Conservation (phyloP, 257 asterid species). For the Echium plantagineum region DNA sequence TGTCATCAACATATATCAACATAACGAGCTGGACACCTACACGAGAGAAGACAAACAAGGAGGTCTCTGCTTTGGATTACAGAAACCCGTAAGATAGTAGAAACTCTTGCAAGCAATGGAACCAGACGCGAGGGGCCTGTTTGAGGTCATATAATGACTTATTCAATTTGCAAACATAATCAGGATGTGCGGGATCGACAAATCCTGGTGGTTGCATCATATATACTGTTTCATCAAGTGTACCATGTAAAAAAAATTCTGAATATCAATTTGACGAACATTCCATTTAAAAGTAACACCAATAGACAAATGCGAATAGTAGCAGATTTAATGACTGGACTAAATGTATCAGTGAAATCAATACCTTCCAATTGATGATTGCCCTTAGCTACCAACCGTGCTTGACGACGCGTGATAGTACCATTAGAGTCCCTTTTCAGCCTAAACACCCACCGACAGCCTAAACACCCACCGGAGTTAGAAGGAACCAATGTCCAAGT, state of each 20-base stretch:
- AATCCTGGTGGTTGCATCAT: neutral
- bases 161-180: neutral
- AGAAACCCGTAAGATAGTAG: too few relatives aligned
- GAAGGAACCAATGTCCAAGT: too few relatives aligned
- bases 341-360: neutral
- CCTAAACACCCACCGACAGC: too few relatives aligned
- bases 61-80: too few relatives aligned
- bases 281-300: neutral
- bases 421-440: neutral
- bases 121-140: neutral
- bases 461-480: too few relatives aligned
- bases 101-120: neutral
- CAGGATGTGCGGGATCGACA: neutral
- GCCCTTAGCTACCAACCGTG: neutral
- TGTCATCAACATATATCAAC: too few relatives aligned
- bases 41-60: too few relatives aligned
- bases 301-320: neutral
- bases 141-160: neutral
- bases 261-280: neutral
- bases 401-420: neutral
- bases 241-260: neutral
- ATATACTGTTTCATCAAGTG: neutral
- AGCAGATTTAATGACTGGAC: neutral
- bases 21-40: too few relatives aligned
- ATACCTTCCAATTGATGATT: neutral